phyloP scores from a whole-genome alignment of 306 rosid genomes.

The Biancaea sappan region DNA sequence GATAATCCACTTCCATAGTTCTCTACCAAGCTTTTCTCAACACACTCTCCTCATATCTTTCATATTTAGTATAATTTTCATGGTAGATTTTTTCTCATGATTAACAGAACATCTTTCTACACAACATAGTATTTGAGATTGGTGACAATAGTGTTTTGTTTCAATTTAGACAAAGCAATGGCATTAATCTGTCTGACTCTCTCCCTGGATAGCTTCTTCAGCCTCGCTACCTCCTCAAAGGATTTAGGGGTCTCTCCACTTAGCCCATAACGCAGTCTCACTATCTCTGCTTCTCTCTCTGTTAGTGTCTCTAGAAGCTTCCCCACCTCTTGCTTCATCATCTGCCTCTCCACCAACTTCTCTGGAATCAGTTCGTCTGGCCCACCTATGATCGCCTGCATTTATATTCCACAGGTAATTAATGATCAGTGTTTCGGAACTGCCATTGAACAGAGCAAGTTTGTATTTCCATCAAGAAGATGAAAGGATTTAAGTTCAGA shows the following conservation, averaged over 20 bases:
- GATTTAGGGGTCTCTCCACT: constrained; percentile 59
- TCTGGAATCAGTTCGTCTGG: constrained; percentile 67
- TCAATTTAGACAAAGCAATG: constrained; percentile 61
- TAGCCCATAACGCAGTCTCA: constrained; percentile 65
- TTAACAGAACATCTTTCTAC: constrained; percentile 29
- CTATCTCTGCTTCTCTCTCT: constrained; percentile 61
- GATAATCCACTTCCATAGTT: background rate
- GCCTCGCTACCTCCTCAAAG: constrained; percentile 68
- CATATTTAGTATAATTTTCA: background rate
- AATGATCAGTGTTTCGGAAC: background rate
- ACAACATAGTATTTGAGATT: constrained; percentile 47
- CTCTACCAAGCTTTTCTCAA: background rate
- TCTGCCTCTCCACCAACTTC: constrained; percentile 51
- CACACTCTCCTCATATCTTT: background rate
- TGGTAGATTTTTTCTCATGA: background rate
- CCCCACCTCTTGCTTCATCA: constrained; percentile 54
- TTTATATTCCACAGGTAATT: constrained; percentile 6
- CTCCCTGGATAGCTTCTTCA: constrained; percentile 69
- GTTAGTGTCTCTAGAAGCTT: constrained; percentile 56
- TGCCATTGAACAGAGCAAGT: background rate
- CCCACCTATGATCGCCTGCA: constrained; percentile 73
- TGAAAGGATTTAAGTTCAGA: background rate
- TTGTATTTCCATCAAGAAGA: background rate
- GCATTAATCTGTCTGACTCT: constrained; percentile 60
- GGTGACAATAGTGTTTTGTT: constrained; percentile 32